These are phyloP conservation scores for Neurospora sp. DNA, from an alignment of 495 filamentous ascomycete species.

Conservation along the genomic window DNA sequence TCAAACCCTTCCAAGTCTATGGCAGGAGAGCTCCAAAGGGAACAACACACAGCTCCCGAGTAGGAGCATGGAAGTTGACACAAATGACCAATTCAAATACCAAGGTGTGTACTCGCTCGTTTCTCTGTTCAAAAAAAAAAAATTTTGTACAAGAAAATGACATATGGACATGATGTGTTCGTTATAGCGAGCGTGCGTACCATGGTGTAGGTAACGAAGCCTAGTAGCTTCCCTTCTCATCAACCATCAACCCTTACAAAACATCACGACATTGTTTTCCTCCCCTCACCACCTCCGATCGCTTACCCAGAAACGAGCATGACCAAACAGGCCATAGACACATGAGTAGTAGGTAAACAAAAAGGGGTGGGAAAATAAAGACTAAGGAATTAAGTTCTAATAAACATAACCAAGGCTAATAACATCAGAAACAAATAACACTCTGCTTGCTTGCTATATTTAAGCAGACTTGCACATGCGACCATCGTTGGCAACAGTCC, in stretches of 20 bases:
- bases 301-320: background rate
- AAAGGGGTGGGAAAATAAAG: background rate
- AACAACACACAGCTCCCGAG: background rate
- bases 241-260: background rate
- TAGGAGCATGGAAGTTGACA: background rate
- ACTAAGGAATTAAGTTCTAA: background rate
- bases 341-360: background rate
- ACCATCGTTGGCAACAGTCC: conserved; percentile 13
- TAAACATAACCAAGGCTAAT: background rate
- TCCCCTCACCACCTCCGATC: background rate
- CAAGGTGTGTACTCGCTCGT: background rate
- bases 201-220: background rate
- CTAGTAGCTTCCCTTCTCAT: background rate
- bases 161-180: background rate
- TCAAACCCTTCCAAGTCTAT: background rate
- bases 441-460: background rate
- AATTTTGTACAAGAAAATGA: background rate
- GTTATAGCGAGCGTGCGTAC: background rate
- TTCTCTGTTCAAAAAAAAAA: background rate
- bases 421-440: background rate
- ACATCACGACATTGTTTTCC: background rate
- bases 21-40: background rate
- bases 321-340: background rate
- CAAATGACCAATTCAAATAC: background rate
- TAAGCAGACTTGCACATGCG: conserved; percentile 18